These are phyloP conservation scores for Sclerotinia borealis DNA, from an alignment of 2,329 filamentous ascomycete genomes.

Conservation along the genomic window DNA sequence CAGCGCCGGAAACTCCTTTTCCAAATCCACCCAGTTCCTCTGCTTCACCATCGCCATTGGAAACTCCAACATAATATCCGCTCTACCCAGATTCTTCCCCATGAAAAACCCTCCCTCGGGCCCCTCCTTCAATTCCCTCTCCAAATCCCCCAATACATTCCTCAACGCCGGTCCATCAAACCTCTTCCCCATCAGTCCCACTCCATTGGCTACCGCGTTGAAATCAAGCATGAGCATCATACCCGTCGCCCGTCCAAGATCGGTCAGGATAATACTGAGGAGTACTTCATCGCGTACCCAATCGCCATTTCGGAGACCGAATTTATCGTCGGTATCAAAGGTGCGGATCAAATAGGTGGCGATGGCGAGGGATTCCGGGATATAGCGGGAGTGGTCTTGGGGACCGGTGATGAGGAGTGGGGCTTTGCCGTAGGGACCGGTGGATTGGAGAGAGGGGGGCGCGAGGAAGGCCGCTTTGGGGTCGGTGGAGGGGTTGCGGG, in stretches of 20 bases:
- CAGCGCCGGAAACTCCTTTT: constrained; percentile 31
- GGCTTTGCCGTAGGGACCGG: constrained; percentile 81
- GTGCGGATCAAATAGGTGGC: constrained; percentile 32
- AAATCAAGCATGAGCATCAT: constrained; percentile 27
- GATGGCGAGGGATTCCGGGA: constrained; percentile 31
- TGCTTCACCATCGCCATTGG: constrained; percentile 28
- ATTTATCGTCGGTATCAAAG: constrained; percentile 30
- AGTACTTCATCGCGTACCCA: constrained; percentile 31
- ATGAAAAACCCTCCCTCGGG: constrained; percentile 23
- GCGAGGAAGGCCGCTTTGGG: constrained; percentile 42
- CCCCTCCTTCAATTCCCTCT: constrained; percentile 22
- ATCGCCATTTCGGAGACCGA: constrained; percentile 27
- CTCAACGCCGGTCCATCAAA: constrained; percentile 17
- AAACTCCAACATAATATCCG: constrained; percentile 33
- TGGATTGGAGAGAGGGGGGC: constrained; percentile 59
- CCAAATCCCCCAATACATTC: constrained; percentile 17
- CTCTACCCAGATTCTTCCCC: constrained; percentile 29
- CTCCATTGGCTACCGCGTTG: constrained; percentile 9
- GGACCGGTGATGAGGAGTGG: constrained; percentile 52
- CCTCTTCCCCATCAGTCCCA: constrained; percentile 2
- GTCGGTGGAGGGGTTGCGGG: constrained; percentile 49
- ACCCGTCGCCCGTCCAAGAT: constrained; percentile 16
- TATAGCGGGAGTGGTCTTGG: constrained; percentile 21
- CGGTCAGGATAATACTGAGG: constrained; percentile 20
- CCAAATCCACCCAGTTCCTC: constrained; percentile 28